Percentiles rank a stretch among this genome's conserved stretches.
These are phyloP conservation scores for Verbena officinalis DNA, from an alignment of 257 asterid species.

Conservation along the genomic window DNA sequence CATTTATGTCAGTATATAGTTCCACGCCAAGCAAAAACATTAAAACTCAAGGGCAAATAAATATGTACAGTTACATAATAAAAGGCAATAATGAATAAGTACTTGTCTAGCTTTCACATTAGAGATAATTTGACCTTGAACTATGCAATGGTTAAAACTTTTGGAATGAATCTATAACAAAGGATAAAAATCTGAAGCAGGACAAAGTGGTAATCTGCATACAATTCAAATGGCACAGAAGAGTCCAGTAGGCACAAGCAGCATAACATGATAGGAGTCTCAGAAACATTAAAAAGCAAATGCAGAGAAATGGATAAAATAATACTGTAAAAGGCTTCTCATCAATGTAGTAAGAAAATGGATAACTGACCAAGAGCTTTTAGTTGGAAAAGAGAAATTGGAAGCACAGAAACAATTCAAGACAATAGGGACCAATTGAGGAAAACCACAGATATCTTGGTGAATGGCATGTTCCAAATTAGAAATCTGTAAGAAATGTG, in stretches of 20 bases:
- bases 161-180: not conserved
- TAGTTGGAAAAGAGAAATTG: not conserved
- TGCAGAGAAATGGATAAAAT: not conserved
- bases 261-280: not conserved
- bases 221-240: slow-evolving; percentile 8
- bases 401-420: not conserved
- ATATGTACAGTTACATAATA: not conserved
- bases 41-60: slow-evolving; percentile 15
- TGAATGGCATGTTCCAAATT: slow-evolving; percentile 14
- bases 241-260: not conserved
- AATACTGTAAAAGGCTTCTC: slow-evolving; percentile 3
- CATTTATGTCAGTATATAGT: slow-evolving; percentile 14
- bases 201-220: not conserved
- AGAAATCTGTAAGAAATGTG: slow-evolving; percentile 1
- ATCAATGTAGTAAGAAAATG: not conserved
- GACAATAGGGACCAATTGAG: not conserved
- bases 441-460: slow-evolving; percentile 1
- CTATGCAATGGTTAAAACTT: slow-evolving; percentile 1
- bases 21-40: slow-evolving; percentile 20
- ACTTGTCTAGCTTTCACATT: not conserved
- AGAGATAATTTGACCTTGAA: slow-evolving; percentile 2
- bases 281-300: slow-evolving; percentile 3
- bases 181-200: slow-evolving; percentile 21
- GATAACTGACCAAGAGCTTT: slow-evolving; percentile 13
- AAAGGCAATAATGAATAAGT: slow-evolving; percentile 11